phyloP scores from a whole-genome alignment of 2,329 filamentous ascomycete genomes.

The Rutstroemia sp. region DNA sequence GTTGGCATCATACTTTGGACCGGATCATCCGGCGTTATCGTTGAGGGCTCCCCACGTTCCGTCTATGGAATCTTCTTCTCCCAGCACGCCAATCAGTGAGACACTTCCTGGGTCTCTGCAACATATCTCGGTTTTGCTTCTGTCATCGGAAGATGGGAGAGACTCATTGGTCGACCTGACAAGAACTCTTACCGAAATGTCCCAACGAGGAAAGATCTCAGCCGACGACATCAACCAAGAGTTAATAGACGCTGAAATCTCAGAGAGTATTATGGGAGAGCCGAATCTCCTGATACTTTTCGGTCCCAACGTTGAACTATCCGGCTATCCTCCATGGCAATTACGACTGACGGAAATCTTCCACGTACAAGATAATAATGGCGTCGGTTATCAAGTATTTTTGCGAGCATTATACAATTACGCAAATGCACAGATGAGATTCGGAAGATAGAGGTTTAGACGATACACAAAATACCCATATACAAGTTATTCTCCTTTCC shows the following conservation, averaged over 20 bases:
- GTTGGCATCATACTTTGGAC: slow-evolving; percentile 80
- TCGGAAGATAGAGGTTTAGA: slow-evolving; percentile 33
- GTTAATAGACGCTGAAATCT: slow-evolving; percentile 83
- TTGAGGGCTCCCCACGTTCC: slow-evolving; percentile 65
- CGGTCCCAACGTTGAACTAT: slow-evolving; percentile 71
- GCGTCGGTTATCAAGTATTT: slow-evolving; percentile 92
- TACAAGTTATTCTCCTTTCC: slow-evolving; percentile 16
- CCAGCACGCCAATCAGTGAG: slow-evolving; percentile 37
- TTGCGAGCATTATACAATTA: slow-evolving; percentile 76
- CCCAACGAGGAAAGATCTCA: slow-evolving; percentile 76
- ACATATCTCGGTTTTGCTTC: slow-evolving; percentile 59
- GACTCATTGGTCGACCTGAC: slow-evolving; percentile 94
- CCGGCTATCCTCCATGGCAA: slow-evolving; percentile 96
- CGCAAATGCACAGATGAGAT: slow-evolving; percentile 80
- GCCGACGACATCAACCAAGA: slow-evolving; percentile 77
- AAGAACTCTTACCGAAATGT: slow-evolving; percentile 90
- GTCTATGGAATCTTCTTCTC: slow-evolving; percentile 41
- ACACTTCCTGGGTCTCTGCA: slow-evolving; percentile 29
- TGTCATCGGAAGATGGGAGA: slow-evolving; percentile 82
- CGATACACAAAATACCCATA: background rate
- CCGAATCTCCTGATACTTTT: slow-evolving; percentile 88
- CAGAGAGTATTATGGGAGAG: slow-evolving; percentile 71
- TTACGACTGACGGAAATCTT: slow-evolving; percentile 92
- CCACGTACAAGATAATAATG: slow-evolving; percentile 65
- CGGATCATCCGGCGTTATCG: slow-evolving; percentile 62